A percentile compares a stretch with the other conserved stretches of the same genome.
phyloP scores from a whole-genome alignment of 2,329 filamentous ascomycete genomes.

The Tolypocladium sp. region DNA sequence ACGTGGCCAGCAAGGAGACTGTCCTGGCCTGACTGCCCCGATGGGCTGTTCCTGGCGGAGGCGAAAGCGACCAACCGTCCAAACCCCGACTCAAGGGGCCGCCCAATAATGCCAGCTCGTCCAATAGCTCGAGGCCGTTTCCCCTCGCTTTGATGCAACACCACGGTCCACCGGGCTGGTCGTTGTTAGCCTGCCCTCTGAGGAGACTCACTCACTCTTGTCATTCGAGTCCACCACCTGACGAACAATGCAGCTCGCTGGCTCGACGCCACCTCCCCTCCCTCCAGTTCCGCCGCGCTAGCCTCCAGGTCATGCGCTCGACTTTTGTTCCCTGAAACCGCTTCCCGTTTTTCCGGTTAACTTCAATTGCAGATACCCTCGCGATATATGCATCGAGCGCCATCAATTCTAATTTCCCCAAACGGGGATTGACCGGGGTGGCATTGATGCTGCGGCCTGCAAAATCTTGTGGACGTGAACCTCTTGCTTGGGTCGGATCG shows the following conservation, averaged over 20 bases:
- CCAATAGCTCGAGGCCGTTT: background rate
- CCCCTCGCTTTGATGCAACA: background rate
- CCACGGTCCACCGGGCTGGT: background rate
- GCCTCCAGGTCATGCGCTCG: background rate
- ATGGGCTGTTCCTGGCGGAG: background rate
- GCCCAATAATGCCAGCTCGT: background rate
- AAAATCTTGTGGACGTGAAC: background rate
- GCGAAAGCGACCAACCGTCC: background rate
- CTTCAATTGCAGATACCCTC: background rate
- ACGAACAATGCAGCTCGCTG: background rate
- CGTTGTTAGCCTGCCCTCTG: background rate
- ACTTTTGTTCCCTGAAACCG: background rate
- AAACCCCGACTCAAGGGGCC: background rate
- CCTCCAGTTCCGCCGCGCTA: background rate
- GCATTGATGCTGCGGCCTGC: too few species aligned
- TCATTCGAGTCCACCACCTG: background rate
- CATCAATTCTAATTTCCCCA: background rate
- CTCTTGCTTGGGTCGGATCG: too few species aligned
- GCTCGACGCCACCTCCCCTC: conserved; percentile 1
- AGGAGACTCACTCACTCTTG: background rate
- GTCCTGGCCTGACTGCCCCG: background rate
- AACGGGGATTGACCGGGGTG: background rate
- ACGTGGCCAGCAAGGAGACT: background rate
- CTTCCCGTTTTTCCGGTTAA: background rate
- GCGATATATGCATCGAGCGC: background rate